Base-by-base conservation (phyloP, 1,284 basidiomycete species). In the Melampsora americana region DNA sequence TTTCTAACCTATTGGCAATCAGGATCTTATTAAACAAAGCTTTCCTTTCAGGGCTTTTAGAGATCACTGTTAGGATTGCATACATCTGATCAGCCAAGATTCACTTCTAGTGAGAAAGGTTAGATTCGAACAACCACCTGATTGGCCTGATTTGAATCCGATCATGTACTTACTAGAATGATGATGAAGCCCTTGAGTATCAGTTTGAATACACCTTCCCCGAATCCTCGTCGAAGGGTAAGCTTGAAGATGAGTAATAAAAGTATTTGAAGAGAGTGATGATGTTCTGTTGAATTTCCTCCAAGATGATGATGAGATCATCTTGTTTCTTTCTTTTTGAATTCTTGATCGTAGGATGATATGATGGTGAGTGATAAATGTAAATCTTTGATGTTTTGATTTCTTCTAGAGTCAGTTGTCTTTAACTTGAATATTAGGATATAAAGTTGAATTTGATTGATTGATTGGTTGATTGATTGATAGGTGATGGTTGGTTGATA, bases 1-100 rank as follows among this genome's bases (percentile, higher is more conserved):
- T 42, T 2, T 9, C 71, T 73, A 16, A 73, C 71, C 71, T 61
- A 50, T 75, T 75, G 12, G 72, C 66, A 61, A 75, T 75, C 30
- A 75, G 30, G 26, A 75, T 68, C 26, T 75, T 75, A 26, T 61
- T 62, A 30, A 68, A 68, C 26, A 75, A 30, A 20, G 72, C 62
- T 35, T 68, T 75, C 9, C 53, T 16, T 28, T 6, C 16, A 5
- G 53, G 4, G 28, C n/a, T 28, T 16, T 28, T 28, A 14, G 28
- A 56, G 2, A 56, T 28, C 14, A n/a, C n/a, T n/a, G 14, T 28
- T 28, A 14, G 1, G n/a, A n/a, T n/a, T n/a, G n/a, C 5, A 56
- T 56, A 56, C 7, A 14, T n/a, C 28, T n/a, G n/a, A 56, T 28
- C 7, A 28, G n/a, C 4, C 2, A 1, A 5, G 18, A 56, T 28